phyloP scores from a whole-genome alignment of 2,329 filamentous ascomycete genomes.

The Exophiala phaeomuriformis region DNA sequence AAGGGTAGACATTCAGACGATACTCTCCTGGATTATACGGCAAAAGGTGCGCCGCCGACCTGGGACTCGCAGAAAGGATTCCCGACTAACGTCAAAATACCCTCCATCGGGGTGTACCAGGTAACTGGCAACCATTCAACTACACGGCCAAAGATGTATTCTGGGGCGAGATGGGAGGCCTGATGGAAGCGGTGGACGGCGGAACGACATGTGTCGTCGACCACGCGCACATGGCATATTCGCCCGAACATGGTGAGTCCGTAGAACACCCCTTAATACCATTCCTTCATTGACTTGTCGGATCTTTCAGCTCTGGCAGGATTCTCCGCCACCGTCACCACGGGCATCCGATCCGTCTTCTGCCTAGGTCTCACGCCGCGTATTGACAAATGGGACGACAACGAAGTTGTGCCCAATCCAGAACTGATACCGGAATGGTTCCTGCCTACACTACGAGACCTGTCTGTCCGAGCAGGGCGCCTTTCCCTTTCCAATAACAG shows the following conservation, averaged over 20 bases:
- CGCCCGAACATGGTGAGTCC: constrained; percentile 29
- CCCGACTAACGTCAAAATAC: background rate
- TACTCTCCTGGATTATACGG: constrained; percentile 37
- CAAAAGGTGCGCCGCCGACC: constrained; percentile 29
- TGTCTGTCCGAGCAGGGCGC: constrained; percentile 11
- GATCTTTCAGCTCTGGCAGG: constrained; percentile 20
- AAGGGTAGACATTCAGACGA: constrained; percentile 37
- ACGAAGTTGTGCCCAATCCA: constrained; percentile 15
- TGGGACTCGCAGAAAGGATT: no score
- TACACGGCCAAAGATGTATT: constrained; percentile 39
- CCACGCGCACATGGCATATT: constrained; percentile 30
- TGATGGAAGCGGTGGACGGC: constrained; percentile 18
- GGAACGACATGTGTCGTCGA: constrained; percentile 30
- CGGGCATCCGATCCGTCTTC: constrained; percentile 31
- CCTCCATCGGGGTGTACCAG: constrained; percentile 21
- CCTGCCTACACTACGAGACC: constrained; percentile 23
- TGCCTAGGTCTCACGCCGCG: constrained; percentile 25
- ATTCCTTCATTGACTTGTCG: constrained; percentile 23
- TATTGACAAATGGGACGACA: constrained; percentile 26
- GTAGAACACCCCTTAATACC: constrained; percentile 1
- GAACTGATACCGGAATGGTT: constrained; percentile 28
- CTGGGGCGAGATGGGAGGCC: constrained; percentile 31
- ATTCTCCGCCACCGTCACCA: constrained; percentile 27
- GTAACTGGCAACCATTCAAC: constrained; percentile 34
- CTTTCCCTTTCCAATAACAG: constrained; percentile 16